A percentile compares a stretch with the other conserved stretches of the same genome.
Conservation (phyloP, 345 rosid genomes). For the Ceriops decandra region DNA sequence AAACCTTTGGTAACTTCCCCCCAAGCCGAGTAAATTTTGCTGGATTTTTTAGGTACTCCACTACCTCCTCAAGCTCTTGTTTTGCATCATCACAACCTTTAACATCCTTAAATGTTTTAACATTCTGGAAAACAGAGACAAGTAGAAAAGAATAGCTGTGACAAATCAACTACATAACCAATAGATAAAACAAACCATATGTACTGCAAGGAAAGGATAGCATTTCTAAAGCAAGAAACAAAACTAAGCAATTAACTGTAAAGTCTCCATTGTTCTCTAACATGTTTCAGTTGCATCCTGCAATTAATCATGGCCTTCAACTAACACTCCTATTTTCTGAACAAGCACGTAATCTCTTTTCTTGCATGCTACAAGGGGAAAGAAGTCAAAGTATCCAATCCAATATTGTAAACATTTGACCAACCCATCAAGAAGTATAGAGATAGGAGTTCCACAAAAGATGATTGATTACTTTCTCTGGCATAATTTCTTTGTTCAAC, state of each 20-base stretch:
- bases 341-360: neutral
- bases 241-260: neutral
- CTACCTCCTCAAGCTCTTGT: constrained; percentile 98
- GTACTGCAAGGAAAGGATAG: neutral
- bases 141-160: constrained; percentile 5
- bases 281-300: constrained; percentile 2
- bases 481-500: constrained; percentile 75
- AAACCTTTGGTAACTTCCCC: constrained; percentile 97
- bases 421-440: constrained; percentile 3
- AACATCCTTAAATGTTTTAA: constrained; percentile 98
- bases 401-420: neutral
- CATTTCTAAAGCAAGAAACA: constrained; percentile 5
- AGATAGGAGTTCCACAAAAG: constrained; percentile 42
- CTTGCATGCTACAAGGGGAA: neutral
- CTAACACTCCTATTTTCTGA: neutral
- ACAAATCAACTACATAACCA: neutral
- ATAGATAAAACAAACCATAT: neutral
- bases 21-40: constrained; percentile 96
- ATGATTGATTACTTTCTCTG: constrained; percentile 65
- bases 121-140: constrained; percentile 59
- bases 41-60: constrained; percentile 93
- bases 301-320: neutral
- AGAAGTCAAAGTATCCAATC: neutral
- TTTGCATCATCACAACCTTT: constrained; percentile 99
- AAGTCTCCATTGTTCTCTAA: neutral